Percentiles rank a stretch among this genome's conserved stretches.
phyloP scores from a whole-genome alignment of 805 yeast genomes.

The Barnettozyma sp. region DNA sequence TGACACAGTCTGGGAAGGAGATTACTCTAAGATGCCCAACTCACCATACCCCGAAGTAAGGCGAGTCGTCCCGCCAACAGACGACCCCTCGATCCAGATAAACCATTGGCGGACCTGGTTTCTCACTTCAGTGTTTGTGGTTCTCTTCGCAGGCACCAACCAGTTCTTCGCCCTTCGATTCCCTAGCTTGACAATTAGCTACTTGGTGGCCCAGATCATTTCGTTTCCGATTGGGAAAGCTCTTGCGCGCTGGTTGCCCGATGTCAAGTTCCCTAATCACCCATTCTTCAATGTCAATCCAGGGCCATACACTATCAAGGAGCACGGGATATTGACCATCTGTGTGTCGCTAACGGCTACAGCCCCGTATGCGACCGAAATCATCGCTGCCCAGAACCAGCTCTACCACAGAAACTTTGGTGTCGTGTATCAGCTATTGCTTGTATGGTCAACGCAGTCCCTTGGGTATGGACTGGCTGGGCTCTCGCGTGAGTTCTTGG shows the following conservation, averaged over 20 bases:
- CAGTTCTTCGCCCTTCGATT: slow-evolving; percentile 47
- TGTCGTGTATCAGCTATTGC: slow-evolving; percentile 41
- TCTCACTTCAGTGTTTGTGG: slow-evolving; percentile 41
- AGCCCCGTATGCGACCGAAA: slow-evolving; percentile 52
- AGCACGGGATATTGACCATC: slow-evolving; percentile 44
- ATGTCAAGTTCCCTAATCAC: slow-evolving; percentile 27
- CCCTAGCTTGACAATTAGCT: slow-evolving; percentile 43
- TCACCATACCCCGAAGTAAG: slow-evolving; percentile 64
- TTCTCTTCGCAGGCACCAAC: slow-evolving; percentile 52
- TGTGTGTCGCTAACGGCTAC: slow-evolving; percentile 36
- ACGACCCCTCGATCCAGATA: slow-evolving; percentile 42
- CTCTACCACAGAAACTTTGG: slow-evolving; percentile 41
- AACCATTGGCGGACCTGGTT: slow-evolving; percentile 53
- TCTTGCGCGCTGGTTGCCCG: slow-evolving; percentile 36
- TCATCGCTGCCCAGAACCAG: slow-evolving; percentile 41
- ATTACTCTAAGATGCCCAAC: slow-evolving; percentile 27
- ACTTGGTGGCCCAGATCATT: slow-evolving; percentile 52
- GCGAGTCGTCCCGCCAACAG: slow-evolving; percentile 47
- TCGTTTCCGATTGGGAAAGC: slow-evolving; percentile 53
- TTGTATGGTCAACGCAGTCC: slow-evolving; percentile 52
- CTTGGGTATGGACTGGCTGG: slow-evolving; percentile 67
- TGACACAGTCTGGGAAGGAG: slow-evolving; percentile 9
- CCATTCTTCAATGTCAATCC: slow-evolving; percentile 41
- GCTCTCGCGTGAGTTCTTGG: slow-evolving; percentile 47
- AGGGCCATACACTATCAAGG: slow-evolving; percentile 46